phyloP scores from a whole-genome alignment of 169 alveolate species.

The Babesia ovata region DNA sequence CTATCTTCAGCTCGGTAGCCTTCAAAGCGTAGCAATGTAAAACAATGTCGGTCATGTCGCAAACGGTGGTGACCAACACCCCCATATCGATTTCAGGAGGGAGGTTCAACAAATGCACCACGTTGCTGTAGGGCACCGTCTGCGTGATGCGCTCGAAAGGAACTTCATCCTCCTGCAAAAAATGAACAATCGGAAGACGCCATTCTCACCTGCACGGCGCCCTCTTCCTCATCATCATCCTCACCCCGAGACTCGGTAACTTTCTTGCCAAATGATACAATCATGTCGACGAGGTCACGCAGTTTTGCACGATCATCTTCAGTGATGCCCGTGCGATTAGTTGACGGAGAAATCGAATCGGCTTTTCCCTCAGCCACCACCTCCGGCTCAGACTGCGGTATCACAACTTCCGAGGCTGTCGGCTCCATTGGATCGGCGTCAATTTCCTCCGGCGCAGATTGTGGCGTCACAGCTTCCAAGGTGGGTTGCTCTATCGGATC shows the following conservation, averaged over 20 bases:
- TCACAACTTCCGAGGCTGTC: not conserved
- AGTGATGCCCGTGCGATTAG: not conserved
- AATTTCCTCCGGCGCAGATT: not conserved
- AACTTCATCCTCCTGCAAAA: conserved; percentile 61
- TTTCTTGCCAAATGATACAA: conserved; percentile 11
- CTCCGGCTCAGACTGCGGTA: conserved; percentile 6
- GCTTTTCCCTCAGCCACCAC: not conserved
- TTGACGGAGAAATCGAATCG: not conserved
- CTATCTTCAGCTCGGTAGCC: conserved; percentile 44
- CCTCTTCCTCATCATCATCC: conserved; percentile 43
- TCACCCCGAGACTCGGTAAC: conserved; percentile 11
- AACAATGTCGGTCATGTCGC: conserved; percentile 13
- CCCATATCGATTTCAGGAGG: conserved; percentile 64
- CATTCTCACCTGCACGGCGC: conserved; percentile 36
- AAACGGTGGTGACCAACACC: not conserved
- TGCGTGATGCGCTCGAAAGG: conserved; percentile 61
- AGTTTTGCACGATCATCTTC: conserved; percentile 10
- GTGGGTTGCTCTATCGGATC: no score
- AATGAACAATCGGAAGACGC: not conserved
- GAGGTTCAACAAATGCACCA: conserved; percentile 46
- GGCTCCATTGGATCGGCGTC: not conserved
- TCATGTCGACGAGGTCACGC: conserved; percentile 18
- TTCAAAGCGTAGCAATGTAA: conserved; percentile 4
- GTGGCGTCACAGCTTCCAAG: no score
- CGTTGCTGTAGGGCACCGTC: conserved; percentile 1